Evolutionary conservation across 257 asterid species (phyloP), one percentile per base, ranked within the genome.

Genomic region (Solanum piurae): DNA sequence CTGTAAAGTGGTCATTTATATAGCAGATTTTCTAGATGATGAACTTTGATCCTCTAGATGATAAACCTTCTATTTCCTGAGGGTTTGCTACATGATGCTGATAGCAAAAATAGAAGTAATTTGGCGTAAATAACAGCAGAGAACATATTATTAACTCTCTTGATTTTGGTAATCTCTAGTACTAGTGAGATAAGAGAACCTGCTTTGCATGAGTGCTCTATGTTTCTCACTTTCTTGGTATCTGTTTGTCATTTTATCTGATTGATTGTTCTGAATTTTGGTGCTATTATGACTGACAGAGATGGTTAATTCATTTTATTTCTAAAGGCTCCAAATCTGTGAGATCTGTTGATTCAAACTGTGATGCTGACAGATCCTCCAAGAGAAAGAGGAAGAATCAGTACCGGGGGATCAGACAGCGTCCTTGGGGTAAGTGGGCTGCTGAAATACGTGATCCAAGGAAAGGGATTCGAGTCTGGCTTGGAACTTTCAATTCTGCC

Each of bases 361-460:
- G 91, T 80, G 95, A 95, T 52, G 72, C 89, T 91, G 98, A 91
- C 5, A 95, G 93, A 89, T 91, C 95, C 86, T 93, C 95, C 7
- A 97, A 94, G 87, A 92, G 98, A 87, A 97, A 96, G 94, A 94
- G 99, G 94, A 97, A 94, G 93, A 97, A 95, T 89, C 99, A 96
- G 85, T 97, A 95, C 82, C 89, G 99, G 89, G 99, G 99, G 40
- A 97, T 97, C 88, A 92, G 99, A 73, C 99, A 97, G 82, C 97
- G 99, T 14, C 99, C 99, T 13, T 97, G 99, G 99, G 99, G 99
- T 29, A 97, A 96, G 91, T 97, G 99, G 99, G 99, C 99, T 0
- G 99, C 99, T 89, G 99, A 97, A 94, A 97, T 97, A 33, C 99
- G 99, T 68, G 99, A 97, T 73, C 99, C 99, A 1, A 92, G 94